Evolutionary conservation across 2,329 filamentous ascomycete species (phyloP), one percentile per base, ranked within the genome.

Genomic region (Colletotrichum musicola): DNA sequence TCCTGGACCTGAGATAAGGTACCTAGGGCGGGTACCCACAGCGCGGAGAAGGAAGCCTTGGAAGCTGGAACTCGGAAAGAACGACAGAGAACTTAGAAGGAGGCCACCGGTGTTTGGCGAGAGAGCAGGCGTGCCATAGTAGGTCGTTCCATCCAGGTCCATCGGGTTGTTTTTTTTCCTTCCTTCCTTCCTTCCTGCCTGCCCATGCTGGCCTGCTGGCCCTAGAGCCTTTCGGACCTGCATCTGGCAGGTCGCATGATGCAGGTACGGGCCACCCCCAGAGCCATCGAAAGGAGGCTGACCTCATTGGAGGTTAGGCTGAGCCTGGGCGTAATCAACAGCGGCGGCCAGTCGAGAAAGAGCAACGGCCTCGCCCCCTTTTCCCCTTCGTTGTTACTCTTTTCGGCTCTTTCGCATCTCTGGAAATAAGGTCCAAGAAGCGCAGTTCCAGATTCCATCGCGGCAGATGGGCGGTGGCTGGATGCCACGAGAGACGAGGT

Each of bases 401-500:
- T 16, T 12, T 25, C 27, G 13, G 30, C 30, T 47, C 6, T 49
- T 22, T 60, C 30, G 57, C 47, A 44, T 42, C 18, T 47, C 38
- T 50, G 22, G 49, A 54, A 61, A 49, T 50, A 51, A 54, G 13
- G 38, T 20, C 38, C 49, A 22, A 46, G 47, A 46, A 62, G 27
- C 22, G 47, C 12, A 35, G 54, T 53, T 46, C 22, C 47, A 62
- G 59, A 46, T 62, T 62, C 1, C 46, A 30, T 54, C 59, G 38
- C 35, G 38, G 58, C 49, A 62, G 38, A 54, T 62, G 59, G 53
- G 49, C 49, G 49, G 38, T 30, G 35, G 47, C 51, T 51, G 58
- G 44, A 25, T 30, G 59, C 59, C 38, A 62, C 38, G 57, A 62
- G 30, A 53, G 3, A 62, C 47, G 59, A 62, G 59, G 53, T 42